Percentiles rank a stretch among this genome's conserved stretches.
phyloP scores from a whole-genome alignment of 1,284 basidiomycete genomes.

The Gomphus bonarii region DNA sequence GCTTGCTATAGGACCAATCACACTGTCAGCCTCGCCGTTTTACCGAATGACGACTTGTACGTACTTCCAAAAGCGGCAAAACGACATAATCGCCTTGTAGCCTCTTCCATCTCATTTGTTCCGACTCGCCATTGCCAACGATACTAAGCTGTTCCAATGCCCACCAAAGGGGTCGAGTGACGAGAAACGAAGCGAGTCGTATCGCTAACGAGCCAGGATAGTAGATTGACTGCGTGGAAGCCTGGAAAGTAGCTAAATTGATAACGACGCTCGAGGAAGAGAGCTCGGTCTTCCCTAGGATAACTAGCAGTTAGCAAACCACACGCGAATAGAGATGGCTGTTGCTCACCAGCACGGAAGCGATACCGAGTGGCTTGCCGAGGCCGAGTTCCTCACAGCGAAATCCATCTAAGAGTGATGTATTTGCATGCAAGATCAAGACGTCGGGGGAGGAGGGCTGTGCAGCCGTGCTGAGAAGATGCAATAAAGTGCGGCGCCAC shows the following conservation, averaged over 20 bases:
- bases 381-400: constrained; percentile 44
- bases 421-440: constrained; percentile 57
- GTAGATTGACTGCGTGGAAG: constrained; percentile 51
- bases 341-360: constrained; percentile 68
- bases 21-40: neutral
- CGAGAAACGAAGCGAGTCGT: constrained; percentile 57
- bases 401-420: constrained; percentile 48
- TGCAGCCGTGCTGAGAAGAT: constrained; percentile 22
- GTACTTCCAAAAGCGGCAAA: constrained; percentile 46
- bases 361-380: constrained; percentile 75
- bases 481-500: constrained; percentile 71
- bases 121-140: constrained; percentile 39
- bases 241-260: constrained; percentile 48
- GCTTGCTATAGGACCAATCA: constrained; percentile 27
- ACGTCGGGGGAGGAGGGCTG: constrained; percentile 30
- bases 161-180: constrained; percentile 82
- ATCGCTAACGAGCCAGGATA: constrained; percentile 58
- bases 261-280: constrained; percentile 34
- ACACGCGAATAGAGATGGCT: neutral
- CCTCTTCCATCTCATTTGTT: constrained; percentile 54
- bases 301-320: constrained; percentile 11
- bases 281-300: constrained; percentile 56
- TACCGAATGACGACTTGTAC: constrained; percentile 3
- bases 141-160: constrained; percentile 70
- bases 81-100: constrained; percentile 71